These are phyloP conservation scores for Microbotryum violaceum DNA, from an alignment of 1,284 basidiomycete species.

Conservation along the genomic window DNA sequence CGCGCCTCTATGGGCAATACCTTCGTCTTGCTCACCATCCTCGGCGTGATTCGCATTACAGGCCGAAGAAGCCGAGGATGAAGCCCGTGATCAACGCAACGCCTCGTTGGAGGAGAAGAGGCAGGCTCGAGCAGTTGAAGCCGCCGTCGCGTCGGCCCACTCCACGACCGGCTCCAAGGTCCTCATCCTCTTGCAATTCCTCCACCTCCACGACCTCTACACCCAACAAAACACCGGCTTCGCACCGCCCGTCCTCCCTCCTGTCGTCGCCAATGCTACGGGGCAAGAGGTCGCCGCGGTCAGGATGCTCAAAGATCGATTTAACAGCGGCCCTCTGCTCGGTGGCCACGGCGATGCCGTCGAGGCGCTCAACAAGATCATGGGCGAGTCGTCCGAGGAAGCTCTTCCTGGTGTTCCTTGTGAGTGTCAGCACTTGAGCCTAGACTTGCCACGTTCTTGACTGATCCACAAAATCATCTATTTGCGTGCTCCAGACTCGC, in stretches of 20 bases:
- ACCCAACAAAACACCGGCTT: slow-evolving; percentile 18
- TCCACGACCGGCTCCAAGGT: slow-evolving; percentile 30
- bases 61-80: slow-evolving; percentile 36
- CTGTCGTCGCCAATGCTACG: slow-evolving; percentile 33
- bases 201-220: slow-evolving; percentile 36
- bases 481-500: slow-evolving; percentile 20
- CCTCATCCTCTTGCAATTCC: slow-evolving; percentile 37
- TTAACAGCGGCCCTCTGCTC: slow-evolving; percentile 36
- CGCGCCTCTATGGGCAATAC: neutral
- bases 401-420: slow-evolving; percentile 35
- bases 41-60: slow-evolving; percentile 3
- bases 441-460: too few species aligned
- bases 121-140: slow-evolving; percentile 30
- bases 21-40: neutral
- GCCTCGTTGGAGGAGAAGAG: slow-evolving; percentile 31
- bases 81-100: slow-evolving; percentile 28
- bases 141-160: slow-evolving; percentile 30
- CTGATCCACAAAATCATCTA: too few species aligned
- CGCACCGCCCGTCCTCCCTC: slow-evolving; percentile 27
- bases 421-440: slow-evolving; percentile 7
- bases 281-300: slow-evolving; percentile 36
- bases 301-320: slow-evolving; percentile 31
- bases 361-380: slow-evolving; percentile 30
- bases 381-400: slow-evolving; percentile 18
- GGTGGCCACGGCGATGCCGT: slow-evolving; percentile 35